Conservation (phyloP, 768 basidiomycete genomes). For the Termitomyces sp. region DNA sequence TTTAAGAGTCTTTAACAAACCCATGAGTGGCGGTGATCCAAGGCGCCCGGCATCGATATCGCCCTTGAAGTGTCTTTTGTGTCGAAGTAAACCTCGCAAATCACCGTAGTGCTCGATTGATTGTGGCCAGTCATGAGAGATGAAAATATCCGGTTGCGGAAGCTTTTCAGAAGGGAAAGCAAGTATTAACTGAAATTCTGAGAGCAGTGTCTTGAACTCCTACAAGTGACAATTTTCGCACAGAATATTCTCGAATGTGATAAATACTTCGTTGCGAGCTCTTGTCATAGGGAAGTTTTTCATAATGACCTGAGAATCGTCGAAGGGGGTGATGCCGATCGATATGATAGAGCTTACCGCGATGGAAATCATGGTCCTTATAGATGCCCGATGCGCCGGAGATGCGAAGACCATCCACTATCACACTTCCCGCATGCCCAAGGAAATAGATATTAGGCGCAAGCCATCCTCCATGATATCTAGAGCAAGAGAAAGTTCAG, state of each 20-base stretch:
- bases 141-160: conserved; percentile 67
- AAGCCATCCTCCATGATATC: conserved; percentile 96
- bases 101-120: conserved; percentile 83
- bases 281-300: conserved; percentile 77
- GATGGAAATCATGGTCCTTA: conserved; percentile 69
- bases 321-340: neutral
- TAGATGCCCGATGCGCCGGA: conserved; percentile 93
- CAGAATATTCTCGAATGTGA: conserved; percentile 84
- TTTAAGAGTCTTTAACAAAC: conserved; percentile 63
- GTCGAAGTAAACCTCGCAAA: conserved; percentile 54
- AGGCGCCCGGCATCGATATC: conserved; percentile 68
- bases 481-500: conserved; percentile 22
- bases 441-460: conserved; percentile 97
- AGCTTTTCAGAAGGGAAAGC: conserved; percentile 37
- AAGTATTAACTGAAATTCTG: conserved; percentile 12
- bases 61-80: conserved; percentile 73
- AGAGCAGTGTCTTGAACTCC: conserved; percentile 13
- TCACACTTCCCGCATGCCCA: conserved; percentile 85
- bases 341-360: conserved; percentile 42
- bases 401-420: conserved; percentile 84
- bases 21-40: conserved; percentile 86
- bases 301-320: conserved; percentile 62
- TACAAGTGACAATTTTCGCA: conserved; percentile 75
- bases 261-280: conserved; percentile 79
- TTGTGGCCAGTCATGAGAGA: conserved; percentile 97